These are phyloP conservation scores for Candida patagonica DNA, from an alignment of 805 yeast genomes.

Conservation along the genomic window DNA sequence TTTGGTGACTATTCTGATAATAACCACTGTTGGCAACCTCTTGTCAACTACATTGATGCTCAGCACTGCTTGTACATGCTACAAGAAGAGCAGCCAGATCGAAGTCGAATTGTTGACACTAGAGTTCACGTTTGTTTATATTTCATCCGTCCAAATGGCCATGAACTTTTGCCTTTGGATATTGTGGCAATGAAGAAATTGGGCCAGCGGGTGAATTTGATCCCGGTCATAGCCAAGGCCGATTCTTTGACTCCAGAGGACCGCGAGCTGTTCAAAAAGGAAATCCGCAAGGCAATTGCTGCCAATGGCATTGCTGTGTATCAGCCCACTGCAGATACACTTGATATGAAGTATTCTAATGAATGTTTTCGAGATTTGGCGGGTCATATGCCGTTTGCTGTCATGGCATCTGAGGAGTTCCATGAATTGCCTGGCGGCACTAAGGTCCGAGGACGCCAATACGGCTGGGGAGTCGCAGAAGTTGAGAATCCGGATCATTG, in stretches of 20 bases:
- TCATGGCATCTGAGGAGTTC: conserved; percentile 55
- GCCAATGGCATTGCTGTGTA: conserved; percentile 74
- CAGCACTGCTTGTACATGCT: conserved; percentile 84
- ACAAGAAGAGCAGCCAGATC: conserved; percentile 85
- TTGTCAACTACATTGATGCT: conserved; percentile 81
- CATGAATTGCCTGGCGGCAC: conserved; percentile 44
- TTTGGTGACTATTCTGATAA: conserved; percentile 88
- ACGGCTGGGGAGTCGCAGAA: conserved; percentile 96
- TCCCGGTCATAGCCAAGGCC: conserved; percentile 85
- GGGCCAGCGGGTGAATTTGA: conserved; percentile 70
- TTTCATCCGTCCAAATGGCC: conserved; percentile 87
- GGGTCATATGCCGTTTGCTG: conserved; percentile 68
- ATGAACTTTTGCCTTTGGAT: conserved; percentile 77
- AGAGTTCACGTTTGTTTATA: conserved; percentile 88
- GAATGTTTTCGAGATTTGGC: too few species aligned
- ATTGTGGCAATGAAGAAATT: conserved; percentile 80
- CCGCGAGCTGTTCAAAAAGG: conserved; percentile 51
- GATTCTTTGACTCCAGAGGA: conserved; percentile 72
- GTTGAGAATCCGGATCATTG: conserved; percentile 89
- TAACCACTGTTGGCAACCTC: conserved; percentile 76
- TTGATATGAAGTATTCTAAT: conserved; percentile 28
- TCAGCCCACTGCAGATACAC: conserved; percentile 29
- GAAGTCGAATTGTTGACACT: conserved; percentile 47
- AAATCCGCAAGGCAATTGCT: conserved; percentile 69
- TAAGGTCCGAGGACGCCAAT: conserved; percentile 66